Evolutionary conservation across 768 basidiomycete species (phyloP).

Genomic region (Boletus vinaceobasis): DNA sequence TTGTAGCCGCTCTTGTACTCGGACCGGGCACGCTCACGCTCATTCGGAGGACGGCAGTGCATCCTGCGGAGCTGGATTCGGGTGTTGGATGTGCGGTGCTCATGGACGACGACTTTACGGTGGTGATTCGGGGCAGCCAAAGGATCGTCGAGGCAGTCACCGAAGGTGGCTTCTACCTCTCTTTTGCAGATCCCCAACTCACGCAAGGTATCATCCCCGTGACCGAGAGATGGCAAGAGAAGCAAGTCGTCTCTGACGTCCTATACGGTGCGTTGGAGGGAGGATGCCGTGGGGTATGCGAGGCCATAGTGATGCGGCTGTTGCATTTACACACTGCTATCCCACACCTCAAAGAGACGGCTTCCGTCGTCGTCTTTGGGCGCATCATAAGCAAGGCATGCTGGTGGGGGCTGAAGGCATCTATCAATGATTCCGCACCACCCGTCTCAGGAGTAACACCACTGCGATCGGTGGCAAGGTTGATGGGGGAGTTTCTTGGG

Average conservation of each 20-base stretch:
- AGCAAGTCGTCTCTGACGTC: conserved; percentile 2
- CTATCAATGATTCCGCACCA: background rate
- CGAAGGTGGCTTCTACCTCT: conserved; percentile 21
- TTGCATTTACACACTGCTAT: conserved; percentile 5
- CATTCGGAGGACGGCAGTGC: conserved; percentile 7
- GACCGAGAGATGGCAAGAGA: conserved; percentile 6
- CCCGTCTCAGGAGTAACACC: background rate
- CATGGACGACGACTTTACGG: conserved; percentile 15
- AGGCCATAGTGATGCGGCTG: conserved; percentile 13
- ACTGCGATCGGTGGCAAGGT: conserved; percentile 8
- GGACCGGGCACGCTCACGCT: conserved; percentile 18
- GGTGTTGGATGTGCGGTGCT: conserved; percentile 16
- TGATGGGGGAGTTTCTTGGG: conserved; percentile 11
- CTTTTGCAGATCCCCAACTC: background rate
- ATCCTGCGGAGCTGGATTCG: conserved; percentile 4
- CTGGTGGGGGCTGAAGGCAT: conserved; percentile 14
- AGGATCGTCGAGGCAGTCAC: conserved; percentile 16
- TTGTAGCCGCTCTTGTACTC: conserved; percentile 13
- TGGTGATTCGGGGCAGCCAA: conserved; percentile 16
- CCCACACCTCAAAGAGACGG: conserved; percentile 4
- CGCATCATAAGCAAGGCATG: conserved; percentile 4
- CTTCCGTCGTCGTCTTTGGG: conserved; percentile 4
- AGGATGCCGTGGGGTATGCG: conserved; percentile 14
- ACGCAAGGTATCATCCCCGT: background rate
- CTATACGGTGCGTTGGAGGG: conserved; percentile 13